phyloP scores from a whole-genome alignment of 371 early-diverging fungal genomes.

The Apophysomyces sp. region DNA sequence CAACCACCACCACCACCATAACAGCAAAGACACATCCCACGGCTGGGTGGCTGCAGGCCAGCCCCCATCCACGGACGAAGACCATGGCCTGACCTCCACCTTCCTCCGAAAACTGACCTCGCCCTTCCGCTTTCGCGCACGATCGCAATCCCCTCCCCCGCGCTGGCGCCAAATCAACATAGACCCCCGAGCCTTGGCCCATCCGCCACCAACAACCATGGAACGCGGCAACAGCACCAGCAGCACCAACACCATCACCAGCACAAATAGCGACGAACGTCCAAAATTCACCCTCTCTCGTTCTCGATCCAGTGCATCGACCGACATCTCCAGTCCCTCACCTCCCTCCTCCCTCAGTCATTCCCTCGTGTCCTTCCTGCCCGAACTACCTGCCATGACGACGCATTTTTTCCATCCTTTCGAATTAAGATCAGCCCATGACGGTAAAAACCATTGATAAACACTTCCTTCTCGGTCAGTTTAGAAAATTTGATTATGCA shows the following conservation, averaged over 20 bases:
- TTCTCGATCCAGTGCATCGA: slow-evolving; percentile 1
- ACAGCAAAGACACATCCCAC: not conserved
- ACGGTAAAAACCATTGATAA: slow-evolving; percentile 3
- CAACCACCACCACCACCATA: not conserved
- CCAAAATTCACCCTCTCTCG: not conserved
- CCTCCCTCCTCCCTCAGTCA: not conserved
- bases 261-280: not conserved
- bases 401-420: not conserved
- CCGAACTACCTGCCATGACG: not conserved
- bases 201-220: slow-evolving; percentile 8
- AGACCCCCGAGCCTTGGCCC: slow-evolving; percentile 12
- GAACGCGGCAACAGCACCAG: slow-evolving; percentile 20
- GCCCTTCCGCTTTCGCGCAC: slow-evolving; percentile 17
- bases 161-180: slow-evolving; percentile 23
- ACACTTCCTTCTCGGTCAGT: not conserved
- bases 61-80: not conserved
- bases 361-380: slow-evolving; percentile 1
- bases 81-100: slow-evolving; percentile 1
- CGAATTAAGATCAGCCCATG: slow-evolving; percentile 1
- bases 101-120: slow-evolving; percentile 15
- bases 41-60: slow-evolving; percentile 2
- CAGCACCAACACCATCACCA: slow-evolving; percentile 5
- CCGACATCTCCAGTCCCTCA: not conserved
- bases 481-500: not conserved
- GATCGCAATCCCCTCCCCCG: slow-evolving; percentile 22